Conservation (phyloP, 2,329 filamentous ascomycete genomes). For the Pestalotiopsis sp. region DNA sequence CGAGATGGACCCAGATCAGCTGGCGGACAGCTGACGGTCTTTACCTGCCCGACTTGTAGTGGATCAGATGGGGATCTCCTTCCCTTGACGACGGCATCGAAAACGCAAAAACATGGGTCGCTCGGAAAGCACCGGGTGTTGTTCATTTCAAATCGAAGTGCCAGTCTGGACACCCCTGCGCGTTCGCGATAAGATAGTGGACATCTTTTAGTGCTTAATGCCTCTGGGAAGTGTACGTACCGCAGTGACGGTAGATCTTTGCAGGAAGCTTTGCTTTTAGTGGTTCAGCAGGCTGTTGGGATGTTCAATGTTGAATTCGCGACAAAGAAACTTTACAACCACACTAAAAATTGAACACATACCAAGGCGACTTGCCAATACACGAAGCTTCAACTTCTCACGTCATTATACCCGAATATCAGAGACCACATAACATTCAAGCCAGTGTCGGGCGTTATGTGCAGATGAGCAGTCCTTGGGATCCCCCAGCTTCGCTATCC, state of each 20-base stretch:
- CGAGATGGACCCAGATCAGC: neutral
- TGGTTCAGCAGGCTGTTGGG: neutral
- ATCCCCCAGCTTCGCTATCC: conserved; percentile 4
- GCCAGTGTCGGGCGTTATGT: neutral
- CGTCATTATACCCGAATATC: neutral
- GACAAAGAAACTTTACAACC: neutral
- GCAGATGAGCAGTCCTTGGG: neutral
- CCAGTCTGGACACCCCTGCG: neutral
- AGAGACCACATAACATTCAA: neutral
- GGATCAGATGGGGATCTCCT: neutral
- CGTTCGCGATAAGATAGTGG: neutral
- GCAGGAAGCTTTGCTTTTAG: neutral
- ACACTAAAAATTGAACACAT: neutral
- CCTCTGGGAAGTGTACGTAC: neutral
- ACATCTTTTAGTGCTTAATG: neutral
- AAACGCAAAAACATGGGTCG: neutral
- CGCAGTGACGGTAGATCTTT: neutral
- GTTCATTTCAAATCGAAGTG: neutral
- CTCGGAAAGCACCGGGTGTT: conserved; percentile 11
- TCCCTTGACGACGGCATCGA: neutral
- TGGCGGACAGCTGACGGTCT: neutral
- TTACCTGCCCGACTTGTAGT: neutral
- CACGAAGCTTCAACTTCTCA: neutral
- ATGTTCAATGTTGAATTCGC: neutral
- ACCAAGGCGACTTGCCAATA: neutral